Percentiles rank a stretch among this genome's conserved stretches.
These are phyloP conservation scores for Boletus eberwhitei DNA, from an alignment of 768 basidiomycete species.

Conservation along the genomic window DNA sequence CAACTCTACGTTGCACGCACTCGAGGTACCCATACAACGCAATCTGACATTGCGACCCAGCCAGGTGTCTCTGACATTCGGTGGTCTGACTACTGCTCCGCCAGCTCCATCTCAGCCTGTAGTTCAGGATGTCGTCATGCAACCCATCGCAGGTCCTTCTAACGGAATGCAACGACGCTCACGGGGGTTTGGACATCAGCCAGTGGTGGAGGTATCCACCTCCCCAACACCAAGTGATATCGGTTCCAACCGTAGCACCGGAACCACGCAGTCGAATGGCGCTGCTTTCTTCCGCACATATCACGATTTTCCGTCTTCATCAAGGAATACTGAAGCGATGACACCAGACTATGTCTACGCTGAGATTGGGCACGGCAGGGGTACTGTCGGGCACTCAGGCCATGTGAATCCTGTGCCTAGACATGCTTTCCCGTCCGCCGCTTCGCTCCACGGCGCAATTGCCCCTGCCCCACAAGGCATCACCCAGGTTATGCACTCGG, in stretches of 20 bases:
- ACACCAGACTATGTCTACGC: conserved; percentile 75
- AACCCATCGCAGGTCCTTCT: conserved; percentile 34
- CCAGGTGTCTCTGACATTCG: conserved; percentile 11
- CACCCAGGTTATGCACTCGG: conserved; percentile 36
- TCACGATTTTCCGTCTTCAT: conserved; percentile 41
- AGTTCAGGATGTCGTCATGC: conserved; percentile 29
- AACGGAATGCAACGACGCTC: conserved; percentile 39
- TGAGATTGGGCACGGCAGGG: conserved; percentile 74
- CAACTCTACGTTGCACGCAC: conserved; percentile 10
- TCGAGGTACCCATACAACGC: conserved; percentile 31
- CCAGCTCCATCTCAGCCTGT: conserved; percentile 4
- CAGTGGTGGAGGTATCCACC: conserved; percentile 57
- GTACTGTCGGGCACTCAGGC: conserved; percentile 31
- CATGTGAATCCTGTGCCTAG: conserved; percentile 19
- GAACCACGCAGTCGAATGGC: conserved; percentile 52
- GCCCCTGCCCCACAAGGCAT: conserved; percentile 30
- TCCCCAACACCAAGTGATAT: conserved; percentile 62
- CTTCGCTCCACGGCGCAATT: conserved; percentile 20
- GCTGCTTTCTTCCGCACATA: conserved; percentile 62
- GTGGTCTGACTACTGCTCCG: background rate
- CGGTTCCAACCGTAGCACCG: conserved; percentile 52
- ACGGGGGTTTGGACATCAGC: conserved; percentile 46
- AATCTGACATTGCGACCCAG: conserved; percentile 25
- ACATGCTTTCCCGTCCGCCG: conserved; percentile 22
- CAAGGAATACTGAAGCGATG: conserved; percentile 50